Evolutionary conservation across 169 alveolate genomes (phyloP).

Genomic region (Plasmodium malariae): DNA sequence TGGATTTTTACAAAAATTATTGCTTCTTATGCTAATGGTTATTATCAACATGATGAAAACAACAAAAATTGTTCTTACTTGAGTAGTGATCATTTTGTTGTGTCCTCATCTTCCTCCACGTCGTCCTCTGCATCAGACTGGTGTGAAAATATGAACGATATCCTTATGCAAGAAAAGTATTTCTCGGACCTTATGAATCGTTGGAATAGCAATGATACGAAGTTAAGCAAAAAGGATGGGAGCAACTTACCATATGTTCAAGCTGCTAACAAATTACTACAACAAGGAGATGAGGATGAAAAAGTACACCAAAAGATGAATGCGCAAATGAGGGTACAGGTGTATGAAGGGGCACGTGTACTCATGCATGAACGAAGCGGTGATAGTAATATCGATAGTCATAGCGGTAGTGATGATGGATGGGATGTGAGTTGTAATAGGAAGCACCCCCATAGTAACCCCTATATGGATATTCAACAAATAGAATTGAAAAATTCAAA

Average conservation of each 20-base stretch:
- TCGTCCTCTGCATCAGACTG: neutral
- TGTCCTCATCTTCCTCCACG: neutral
- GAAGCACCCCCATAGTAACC: no score
- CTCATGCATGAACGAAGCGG: neutral
- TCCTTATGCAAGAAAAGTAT: neutral
- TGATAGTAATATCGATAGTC: neutral
- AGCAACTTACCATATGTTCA: neutral
- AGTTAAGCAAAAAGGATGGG: neutral
- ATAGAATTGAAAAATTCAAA: no score
- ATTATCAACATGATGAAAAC: neutral
- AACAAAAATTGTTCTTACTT: no score
- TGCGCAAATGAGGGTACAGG: no score
- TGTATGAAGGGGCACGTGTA: no score
- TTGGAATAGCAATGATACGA: neutral
- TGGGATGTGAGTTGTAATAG: no score
- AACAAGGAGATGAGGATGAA: neutral
- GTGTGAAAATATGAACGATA: neutral
- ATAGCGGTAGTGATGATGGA: neutral
- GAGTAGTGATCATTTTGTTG: neutral
- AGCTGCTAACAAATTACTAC: neutral
- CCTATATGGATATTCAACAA: neutral
- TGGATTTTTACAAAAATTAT: constrained; percentile 69
- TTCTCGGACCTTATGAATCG: no score
- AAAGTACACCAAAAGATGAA: no score
- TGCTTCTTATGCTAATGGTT: neutral